Evolutionary conservation across 169 alveolate species (phyloP), one percentile per base, ranked within the genome.

Genomic region (Besnoitia besnoiti): DNA sequence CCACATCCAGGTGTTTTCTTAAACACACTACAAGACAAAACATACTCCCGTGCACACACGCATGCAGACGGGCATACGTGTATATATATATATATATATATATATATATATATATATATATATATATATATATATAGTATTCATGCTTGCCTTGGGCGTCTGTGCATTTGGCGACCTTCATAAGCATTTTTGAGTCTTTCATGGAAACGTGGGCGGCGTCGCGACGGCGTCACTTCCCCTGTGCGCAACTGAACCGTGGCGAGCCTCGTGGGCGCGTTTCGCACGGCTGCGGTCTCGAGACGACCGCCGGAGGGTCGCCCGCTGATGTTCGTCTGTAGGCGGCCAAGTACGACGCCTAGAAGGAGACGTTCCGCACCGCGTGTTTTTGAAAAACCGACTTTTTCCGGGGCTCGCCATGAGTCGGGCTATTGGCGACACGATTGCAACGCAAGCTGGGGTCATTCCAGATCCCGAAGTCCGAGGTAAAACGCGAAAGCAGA

Each of bases 371-470:
- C 98, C 98, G 42, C 93, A 94, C 89, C 96, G 99, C 37, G 98
- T 97, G 44, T 97, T 96, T 94, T 90, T 96, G 75, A 95, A 96
- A 89, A 95, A 95, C 67, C 94, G 94, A 85, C 90, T 95, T 88
- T 95, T 95, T 89, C 98, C 98, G 39, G 99, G 99, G 12, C 93
- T 98, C 91, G 98, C 99, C 40, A 96, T 98, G 98, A 96, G 97
- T 61, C 95, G 99, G 84, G 98, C 99, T 55, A 94, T 98, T n/a
- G 99, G 99, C 0, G 99, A 98, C 91, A 95, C 96, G 37, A 93
- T 97, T 19, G 98, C 98, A 8, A 91, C 96, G 73, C 90, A 93
- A 51, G 96, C 96, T 12, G 99, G 99, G 7, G 98, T 98, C 85
- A 96, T 96, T 61, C 96, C 97, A 40, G 96, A 94, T 14, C 99